phyloP scores from a whole-genome alignment of 371 early-diverging fungal genomes.

The Rhizomucor pusillus region DNA sequence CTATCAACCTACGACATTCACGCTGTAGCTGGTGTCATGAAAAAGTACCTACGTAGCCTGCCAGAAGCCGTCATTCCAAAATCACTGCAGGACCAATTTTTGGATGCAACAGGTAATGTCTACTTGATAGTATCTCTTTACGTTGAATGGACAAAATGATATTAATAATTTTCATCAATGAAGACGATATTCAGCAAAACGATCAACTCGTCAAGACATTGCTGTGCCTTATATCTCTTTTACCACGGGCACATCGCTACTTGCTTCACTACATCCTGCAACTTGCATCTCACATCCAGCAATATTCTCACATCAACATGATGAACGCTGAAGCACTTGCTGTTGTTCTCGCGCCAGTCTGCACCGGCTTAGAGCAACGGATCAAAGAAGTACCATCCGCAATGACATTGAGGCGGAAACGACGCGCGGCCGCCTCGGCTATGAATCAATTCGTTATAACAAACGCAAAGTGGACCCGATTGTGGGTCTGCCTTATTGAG shows the following conservation, averaged over 20 bases:
- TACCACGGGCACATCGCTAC: constrained; percentile 35
- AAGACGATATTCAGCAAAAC: not conserved
- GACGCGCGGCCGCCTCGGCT: constrained; percentile 1
- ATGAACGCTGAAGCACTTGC: constrained; percentile 38
- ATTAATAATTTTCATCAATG: not conserved
- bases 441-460: constrained; percentile 13
- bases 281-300: constrained; percentile 27
- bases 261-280: constrained; percentile 31
- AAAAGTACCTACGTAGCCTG: constrained; percentile 37
- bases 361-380: constrained; percentile 34
- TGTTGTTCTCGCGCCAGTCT: constrained; percentile 32
- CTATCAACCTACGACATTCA: constrained; percentile 38
- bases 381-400: constrained; percentile 21
- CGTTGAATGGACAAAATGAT: not conserved
- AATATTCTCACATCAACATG: constrained; percentile 23
- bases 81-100: constrained; percentile 27
- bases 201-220: not conserved
- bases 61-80: constrained; percentile 42
- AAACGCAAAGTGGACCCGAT: constrained; percentile 26
- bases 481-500: constrained; percentile 10
- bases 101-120: constrained; percentile 14
- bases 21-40: constrained; percentile 40
- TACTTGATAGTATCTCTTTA: not conserved
- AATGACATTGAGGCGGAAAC: not conserved
- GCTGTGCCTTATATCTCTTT: constrained; percentile 15